A percentile compares a stretch with the other conserved stretches of the same genome.
phyloP scores from a whole-genome alignment of 495 filamentous ascomycete genomes.

The Aspergillus wentii region DNA sequence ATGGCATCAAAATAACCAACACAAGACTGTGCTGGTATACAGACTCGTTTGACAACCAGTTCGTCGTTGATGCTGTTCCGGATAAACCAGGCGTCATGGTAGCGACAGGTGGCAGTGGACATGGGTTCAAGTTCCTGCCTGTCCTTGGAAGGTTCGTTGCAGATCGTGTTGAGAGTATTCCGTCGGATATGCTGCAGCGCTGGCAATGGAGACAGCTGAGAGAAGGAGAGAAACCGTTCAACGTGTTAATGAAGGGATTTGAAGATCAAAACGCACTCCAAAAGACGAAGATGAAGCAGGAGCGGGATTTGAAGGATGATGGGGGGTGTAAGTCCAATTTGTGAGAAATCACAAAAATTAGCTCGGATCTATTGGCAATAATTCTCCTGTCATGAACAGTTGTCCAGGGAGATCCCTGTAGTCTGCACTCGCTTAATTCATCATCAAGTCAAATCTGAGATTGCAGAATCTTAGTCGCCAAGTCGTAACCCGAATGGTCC shows the following conservation, averaged over 20 bases:
- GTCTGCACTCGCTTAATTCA: too few species aligned
- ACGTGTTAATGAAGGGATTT: conserved; percentile 29
- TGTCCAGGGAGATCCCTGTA: too few species aligned
- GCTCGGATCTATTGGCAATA: too few species aligned
- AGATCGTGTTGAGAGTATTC: conserved; percentile 46
- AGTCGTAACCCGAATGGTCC: too few species aligned
- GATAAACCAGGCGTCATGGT: conserved; percentile 54
- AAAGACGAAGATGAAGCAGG: conserved; percentile 5
- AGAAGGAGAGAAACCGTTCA: conserved; percentile 17
- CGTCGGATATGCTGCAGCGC: conserved; percentile 16
- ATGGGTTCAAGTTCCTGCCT: conserved; percentile 77
- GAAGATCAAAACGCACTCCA: conserved; percentile 20
- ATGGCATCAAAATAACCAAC: conserved; percentile 26
- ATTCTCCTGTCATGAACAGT: too few species aligned
- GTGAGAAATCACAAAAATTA: too few species aligned
- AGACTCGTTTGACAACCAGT: conserved; percentile 65
- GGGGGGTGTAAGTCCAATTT: too few species aligned
- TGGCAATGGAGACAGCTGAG: conserved; percentile 24
- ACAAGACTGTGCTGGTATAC: conserved; percentile 79
- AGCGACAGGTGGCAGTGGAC: conserved; percentile 70
- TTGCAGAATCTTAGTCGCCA: too few species aligned
- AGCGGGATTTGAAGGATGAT: background rate
- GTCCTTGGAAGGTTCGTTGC: conserved; percentile 67
- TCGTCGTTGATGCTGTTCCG: conserved; percentile 63
- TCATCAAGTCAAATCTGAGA: too few species aligned